phyloP scores from a whole-genome alignment of 2,329 filamentous ascomycete species.

The Colletotrichum australisinense region DNA sequence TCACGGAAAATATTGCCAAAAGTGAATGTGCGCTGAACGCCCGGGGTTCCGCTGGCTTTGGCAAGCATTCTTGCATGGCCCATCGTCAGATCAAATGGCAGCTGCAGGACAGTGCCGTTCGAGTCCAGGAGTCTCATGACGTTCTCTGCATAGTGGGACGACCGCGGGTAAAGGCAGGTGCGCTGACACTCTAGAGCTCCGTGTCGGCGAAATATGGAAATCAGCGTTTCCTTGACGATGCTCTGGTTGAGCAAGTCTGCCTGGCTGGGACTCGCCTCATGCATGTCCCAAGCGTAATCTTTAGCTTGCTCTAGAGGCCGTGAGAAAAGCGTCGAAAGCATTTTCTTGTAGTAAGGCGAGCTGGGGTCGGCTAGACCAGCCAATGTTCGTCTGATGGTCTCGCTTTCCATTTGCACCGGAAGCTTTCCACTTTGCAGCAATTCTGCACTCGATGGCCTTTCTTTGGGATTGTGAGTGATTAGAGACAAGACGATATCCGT shows the following conservation, averaged over 20 bases:
- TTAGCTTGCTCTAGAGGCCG: slow-evolving; percentile 82
- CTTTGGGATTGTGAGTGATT: slow-evolving; percentile 83
- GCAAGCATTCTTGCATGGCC: slow-evolving; percentile 89
- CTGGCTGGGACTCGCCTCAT: slow-evolving; percentile 62
- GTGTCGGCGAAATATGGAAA: slow-evolving; percentile 86
- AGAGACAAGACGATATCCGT: slow-evolving; percentile 83
- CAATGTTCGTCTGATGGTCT: slow-evolving; percentile 86
- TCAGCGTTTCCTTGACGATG: slow-evolving; percentile 79
- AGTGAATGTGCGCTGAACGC: slow-evolving; percentile 81
- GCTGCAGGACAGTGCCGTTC: slow-evolving; percentile 87
- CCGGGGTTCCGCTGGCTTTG: slow-evolving; percentile 69
- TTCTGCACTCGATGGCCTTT: slow-evolving; percentile 84
- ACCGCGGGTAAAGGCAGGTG: slow-evolving; percentile 83
- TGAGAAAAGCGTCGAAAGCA: slow-evolving; percentile 86
- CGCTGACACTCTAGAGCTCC: slow-evolving; percentile 86
- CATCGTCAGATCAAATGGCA: slow-evolving; percentile 94
- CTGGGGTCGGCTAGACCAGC: slow-evolving; percentile 83
- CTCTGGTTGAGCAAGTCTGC: slow-evolving; percentile 77
- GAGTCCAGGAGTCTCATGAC: slow-evolving; percentile 85
- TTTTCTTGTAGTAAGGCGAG: slow-evolving; percentile 90
- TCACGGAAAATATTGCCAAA: slow-evolving; percentile 92
- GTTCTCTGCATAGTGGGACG: slow-evolving; percentile 79
- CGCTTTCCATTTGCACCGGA: slow-evolving; percentile 91
- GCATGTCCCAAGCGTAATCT: slow-evolving; percentile 83
- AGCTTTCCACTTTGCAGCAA: slow-evolving; percentile 88